Conservation (phyloP, 257 asterid species). For the Ligustrum vulgare region DNA sequence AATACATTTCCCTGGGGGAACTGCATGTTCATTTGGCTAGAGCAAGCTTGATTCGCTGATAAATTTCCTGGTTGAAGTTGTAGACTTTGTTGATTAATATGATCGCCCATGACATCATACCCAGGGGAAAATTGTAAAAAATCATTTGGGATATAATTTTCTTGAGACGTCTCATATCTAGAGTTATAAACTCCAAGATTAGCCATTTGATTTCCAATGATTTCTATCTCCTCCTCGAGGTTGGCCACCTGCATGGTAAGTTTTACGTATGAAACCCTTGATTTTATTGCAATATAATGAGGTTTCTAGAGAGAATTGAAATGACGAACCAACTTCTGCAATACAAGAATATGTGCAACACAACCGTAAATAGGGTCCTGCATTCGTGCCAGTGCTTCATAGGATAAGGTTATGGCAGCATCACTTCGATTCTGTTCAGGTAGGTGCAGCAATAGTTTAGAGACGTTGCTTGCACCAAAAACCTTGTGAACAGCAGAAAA, state of each 20-base stretch:
- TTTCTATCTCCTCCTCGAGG: slow-evolving; percentile 63
- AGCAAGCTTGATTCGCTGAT: slow-evolving; percentile 22
- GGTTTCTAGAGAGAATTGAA: not conserved
- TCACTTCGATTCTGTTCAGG: slow-evolving; percentile 51
- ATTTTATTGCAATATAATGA: not conserved
- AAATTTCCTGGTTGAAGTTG: slow-evolving; percentile 16
- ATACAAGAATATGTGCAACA: slow-evolving; percentile 61
- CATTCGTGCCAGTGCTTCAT: slow-evolving; percentile 69
- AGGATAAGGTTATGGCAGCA: slow-evolving; percentile 58
- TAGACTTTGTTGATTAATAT: slow-evolving; percentile 11
- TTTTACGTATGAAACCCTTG: slow-evolving; percentile 6
- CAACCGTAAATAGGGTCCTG: slow-evolving; percentile 76
- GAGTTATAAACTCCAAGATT: slow-evolving; percentile 20
- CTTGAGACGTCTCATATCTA: slow-evolving; percentile 1
- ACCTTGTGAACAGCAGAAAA: slow-evolving; percentile 72
- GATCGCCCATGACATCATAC: slow-evolving; percentile 1
- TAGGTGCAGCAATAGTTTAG: slow-evolving; percentile 53
- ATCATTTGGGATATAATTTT: not conserved
- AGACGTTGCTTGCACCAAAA: slow-evolving; percentile 77
- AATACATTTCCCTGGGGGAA: slow-evolving; percentile 12
- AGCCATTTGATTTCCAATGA: slow-evolving; percentile 49
- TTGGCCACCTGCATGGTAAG: slow-evolving; percentile 52
- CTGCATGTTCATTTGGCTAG: slow-evolving; percentile 26
- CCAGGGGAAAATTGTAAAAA: slow-evolving; percentile 16
- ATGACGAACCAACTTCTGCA: slow-evolving; percentile 57